Percentiles rank a stretch among this genome's conserved stretches.
phyloP scores from a whole-genome alignment of 2,329 filamentous ascomycete genomes.

The Exophiala lecanii-corni region DNA sequence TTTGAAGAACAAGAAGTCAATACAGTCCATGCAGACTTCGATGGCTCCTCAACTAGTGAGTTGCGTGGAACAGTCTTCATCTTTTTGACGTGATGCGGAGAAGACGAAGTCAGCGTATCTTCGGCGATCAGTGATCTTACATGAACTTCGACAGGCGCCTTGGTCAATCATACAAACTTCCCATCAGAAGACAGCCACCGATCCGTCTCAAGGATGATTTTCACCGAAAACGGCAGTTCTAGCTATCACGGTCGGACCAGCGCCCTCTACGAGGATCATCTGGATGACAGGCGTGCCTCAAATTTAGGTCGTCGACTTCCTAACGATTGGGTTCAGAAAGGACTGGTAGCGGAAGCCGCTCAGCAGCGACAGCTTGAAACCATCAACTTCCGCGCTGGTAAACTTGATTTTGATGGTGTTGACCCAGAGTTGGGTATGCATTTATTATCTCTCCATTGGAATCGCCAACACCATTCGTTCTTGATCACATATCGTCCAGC shows the following conservation, averaged over 20 bases:
- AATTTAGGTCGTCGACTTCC: background rate
- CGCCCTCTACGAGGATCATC: conserved; percentile 9
- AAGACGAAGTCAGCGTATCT: too few species aligned
- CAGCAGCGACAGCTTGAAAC: conserved; percentile 32
- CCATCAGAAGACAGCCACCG: too few species aligned
- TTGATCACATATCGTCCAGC: conserved; percentile 49
- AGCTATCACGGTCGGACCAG: conserved; percentile 11
- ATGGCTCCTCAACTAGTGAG: too few species aligned
- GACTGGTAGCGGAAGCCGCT: conserved; percentile 46
- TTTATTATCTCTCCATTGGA: conserved; percentile 50
- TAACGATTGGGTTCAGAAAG: conserved; percentile 33
- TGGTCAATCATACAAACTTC: too few species aligned
- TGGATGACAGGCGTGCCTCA: background rate
- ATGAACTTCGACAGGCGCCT: too few species aligned
- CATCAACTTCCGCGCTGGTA: conserved; percentile 37
- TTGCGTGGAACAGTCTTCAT: too few species aligned
- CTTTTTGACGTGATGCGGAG: too few species aligned
- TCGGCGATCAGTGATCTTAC: too few species aligned
- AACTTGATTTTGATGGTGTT: conserved; percentile 54
- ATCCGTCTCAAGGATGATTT: conserved; percentile 7
- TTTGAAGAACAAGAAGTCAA: too few species aligned
- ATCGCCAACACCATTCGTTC: conserved; percentile 48
- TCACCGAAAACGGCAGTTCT: conserved; percentile 5
- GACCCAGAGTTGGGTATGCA: conserved; percentile 50
- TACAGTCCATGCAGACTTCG: too few species aligned